Evolutionary conservation across 73 alveolate species (phyloP).

Genomic region (Paramecium bursaria): DNA sequence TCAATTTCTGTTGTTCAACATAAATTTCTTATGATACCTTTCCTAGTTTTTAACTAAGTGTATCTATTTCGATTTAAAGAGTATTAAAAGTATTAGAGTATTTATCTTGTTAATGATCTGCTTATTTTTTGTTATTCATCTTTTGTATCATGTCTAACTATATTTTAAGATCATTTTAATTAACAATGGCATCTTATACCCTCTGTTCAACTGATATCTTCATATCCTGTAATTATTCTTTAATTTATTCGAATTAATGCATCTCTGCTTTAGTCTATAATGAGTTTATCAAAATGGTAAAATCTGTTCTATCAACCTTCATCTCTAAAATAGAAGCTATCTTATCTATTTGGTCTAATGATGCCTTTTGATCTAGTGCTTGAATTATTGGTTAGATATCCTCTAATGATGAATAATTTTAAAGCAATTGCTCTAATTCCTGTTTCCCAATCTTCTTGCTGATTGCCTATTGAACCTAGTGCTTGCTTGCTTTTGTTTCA

Average conservation of each 20-base stretch:
- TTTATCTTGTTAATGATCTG: conserved; percentile 13
- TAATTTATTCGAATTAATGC: conserved; percentile 13
- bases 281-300: conserved; percentile 40
- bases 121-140: conserved; percentile 3
- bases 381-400: conserved; percentile 32
- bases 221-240: conserved; percentile 40
- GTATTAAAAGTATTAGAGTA: neutral
- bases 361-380: conserved; percentile 43
- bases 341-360: conserved; percentile 31
- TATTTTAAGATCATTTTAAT: neutral
- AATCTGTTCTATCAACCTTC: conserved; percentile 49
- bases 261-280: conserved; percentile 32
- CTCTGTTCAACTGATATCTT: neutral
- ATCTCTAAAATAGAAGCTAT: conserved; percentile 50
- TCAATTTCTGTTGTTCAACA: conserved; percentile 5
- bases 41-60: conserved; percentile 1
- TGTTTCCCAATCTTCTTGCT: conserved; percentile 48
- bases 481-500: conserved; percentile 58
- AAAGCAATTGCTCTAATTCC: conserved; percentile 40
- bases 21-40: conserved; percentile 19
- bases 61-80: conserved; percentile 23
- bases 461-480: conserved; percentile 48
- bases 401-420: conserved; percentile 32
- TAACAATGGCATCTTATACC: neutral
- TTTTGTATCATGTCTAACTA: conserved; percentile 29